phyloP scores from a whole-genome alignment of 2,329 filamentous ascomycete species.

The Cucurbitaria berberidis region DNA sequence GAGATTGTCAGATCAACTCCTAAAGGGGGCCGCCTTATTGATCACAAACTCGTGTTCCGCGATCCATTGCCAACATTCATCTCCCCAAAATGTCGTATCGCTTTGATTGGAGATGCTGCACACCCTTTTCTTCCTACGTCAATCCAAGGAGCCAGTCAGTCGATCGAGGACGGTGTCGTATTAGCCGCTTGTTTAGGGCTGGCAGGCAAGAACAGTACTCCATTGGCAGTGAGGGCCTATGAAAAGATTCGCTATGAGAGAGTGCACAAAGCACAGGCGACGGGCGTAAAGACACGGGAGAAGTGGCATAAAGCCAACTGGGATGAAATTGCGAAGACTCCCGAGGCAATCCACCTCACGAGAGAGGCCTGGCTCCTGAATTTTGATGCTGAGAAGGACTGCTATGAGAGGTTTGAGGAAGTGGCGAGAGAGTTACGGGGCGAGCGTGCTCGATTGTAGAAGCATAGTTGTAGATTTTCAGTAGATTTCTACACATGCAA shows the following conservation, averaged over 20 bases:
- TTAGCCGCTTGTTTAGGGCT: slow-evolving; percentile 35
- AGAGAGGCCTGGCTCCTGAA: slow-evolving; percentile 40
- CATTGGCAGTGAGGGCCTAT: slow-evolving; percentile 35
- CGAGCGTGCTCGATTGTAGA: slow-evolving; percentile 16
- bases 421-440: slow-evolving; percentile 20
- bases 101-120: slow-evolving; percentile 60
- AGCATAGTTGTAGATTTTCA: background rate
- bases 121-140: slow-evolving; percentile 61
- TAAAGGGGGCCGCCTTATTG: slow-evolving; percentile 48
- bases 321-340: slow-evolving; percentile 31
- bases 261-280: slow-evolving; percentile 37
- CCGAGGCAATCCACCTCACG: slow-evolving; percentile 37
- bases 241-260: slow-evolving; percentile 42
- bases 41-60: slow-evolving; percentile 62
- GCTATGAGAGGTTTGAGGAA: slow-evolving; percentile 37
- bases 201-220: slow-evolving; percentile 33
- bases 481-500: background rate
- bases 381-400: slow-evolving; percentile 41
- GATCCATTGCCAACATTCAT: slow-evolving; percentile 62
- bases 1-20: slow-evolving; percentile 46
- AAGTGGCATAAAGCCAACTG: slow-evolving; percentile 42
- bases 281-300: slow-evolving; percentile 38
- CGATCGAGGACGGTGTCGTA: slow-evolving; percentile 56
- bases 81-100: slow-evolving; percentile 55
- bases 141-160: slow-evolving; percentile 61